Base-by-base conservation (phyloP, 441 rosid genomes). In the Bocquillonia castaneifolia region DNA sequence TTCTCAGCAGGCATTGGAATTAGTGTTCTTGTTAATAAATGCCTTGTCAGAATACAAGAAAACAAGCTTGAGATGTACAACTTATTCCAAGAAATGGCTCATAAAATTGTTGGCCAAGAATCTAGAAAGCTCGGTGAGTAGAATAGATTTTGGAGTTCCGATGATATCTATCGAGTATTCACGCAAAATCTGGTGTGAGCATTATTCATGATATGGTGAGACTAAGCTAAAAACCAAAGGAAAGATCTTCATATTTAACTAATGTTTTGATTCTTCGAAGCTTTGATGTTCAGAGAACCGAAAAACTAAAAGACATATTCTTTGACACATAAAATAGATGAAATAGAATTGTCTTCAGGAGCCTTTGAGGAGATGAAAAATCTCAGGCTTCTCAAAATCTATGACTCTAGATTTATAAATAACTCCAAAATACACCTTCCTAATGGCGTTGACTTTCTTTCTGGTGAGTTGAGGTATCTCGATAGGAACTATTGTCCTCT, bases 81-180 rank as follows among this genome's bases (percentile, higher is more conserved):
- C 25, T 37, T 67, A 10, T 40, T 76, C 10, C 72, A 55, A 53
- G 66, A 71, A 37, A 52, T 72, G 73, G 74, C 74, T 39, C 25
- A 62, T 29, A 67, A 72, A 32, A 58, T 76, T 3, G 67, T 68
- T 10, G 26, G 17, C 39, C 58, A 67, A 26, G 76, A 57, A 42
- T 67, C 75, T 10, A 50, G 56, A 15, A 42, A 67, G 63, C 63
- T 9, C 7, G 61, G 64, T 28, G 42, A n/a, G 12, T 64, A 31
- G 4, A 67, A 69, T 17, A 56, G 79, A 57, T 18, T 76, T 37
- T 76, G 73, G 72, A 39, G 48, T 60, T 52, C 28, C 1, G 57
- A 73, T 1, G 78, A 79, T 45, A 65, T 71, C 3, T 40, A 53
- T 12, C 63, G 76, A 26, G 74, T 76, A 22, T 59, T 76, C 71